Evolutionary conservation across 140 eudicot genomes (phyloP).

Genomic region (Anethum foeniculum): DNA sequence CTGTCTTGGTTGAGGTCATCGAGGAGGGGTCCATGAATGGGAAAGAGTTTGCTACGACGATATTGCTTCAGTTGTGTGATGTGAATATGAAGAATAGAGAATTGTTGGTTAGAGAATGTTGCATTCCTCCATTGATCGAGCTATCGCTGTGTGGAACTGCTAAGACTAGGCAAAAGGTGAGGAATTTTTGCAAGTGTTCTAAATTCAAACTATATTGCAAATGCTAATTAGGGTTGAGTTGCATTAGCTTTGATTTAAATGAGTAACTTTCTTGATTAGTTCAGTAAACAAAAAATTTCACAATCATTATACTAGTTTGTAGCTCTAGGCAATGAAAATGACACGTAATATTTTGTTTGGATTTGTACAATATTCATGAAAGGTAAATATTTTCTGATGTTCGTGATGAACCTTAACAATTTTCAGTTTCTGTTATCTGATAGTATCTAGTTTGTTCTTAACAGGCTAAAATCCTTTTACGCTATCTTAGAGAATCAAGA

Average conservation of each 20-base stretch:
- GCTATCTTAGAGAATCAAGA: slow-evolving; percentile 78
- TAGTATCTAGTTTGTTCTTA: slow-evolving; percentile 7
- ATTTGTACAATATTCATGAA: neutral
- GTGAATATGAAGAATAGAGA: slow-evolving; percentile 56
- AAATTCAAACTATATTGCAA: neutral
- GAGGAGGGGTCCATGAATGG: slow-evolving; percentile 76
- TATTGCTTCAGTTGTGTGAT: slow-evolving; percentile 54
- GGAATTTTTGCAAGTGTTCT: neutral
- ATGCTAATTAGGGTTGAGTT: neutral
- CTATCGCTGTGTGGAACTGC: slow-evolving; percentile 75
- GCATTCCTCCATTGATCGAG: slow-evolving; percentile 78
- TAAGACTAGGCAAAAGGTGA: slow-evolving; percentile 74
- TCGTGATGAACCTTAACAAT: neutral
- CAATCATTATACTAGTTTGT: neutral
- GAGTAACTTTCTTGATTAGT: neutral
- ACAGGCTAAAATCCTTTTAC: slow-evolving; percentile 75
- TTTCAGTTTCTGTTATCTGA: neutral
- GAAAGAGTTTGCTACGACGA: slow-evolving; percentile 80
- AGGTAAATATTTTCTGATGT: neutral
- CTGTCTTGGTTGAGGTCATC: slow-evolving; percentile 79
- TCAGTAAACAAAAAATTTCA: neutral
- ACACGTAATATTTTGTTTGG: too few species aligned
- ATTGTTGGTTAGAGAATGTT: slow-evolving; percentile 81
- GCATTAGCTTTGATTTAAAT: neutral
- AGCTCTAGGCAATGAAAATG: neutral